Base-by-base conservation (phyloP, 2,329 filamentous ascomycete species). In the Aureobasidium sp. region DNA sequence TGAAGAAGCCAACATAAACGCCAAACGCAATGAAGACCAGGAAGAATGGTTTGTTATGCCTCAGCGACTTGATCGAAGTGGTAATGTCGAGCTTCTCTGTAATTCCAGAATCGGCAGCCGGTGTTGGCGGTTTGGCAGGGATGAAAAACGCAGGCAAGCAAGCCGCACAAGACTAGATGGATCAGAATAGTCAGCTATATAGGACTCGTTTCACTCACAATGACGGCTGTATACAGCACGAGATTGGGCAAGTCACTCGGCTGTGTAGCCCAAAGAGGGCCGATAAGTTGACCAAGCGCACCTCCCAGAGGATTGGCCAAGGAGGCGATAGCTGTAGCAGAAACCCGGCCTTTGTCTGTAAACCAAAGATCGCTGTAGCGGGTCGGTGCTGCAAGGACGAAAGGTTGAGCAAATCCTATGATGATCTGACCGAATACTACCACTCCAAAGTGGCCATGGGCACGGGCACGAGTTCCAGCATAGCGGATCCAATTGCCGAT, bases 311-410 rank as follows among this genome's bases (percentile, higher is more conserved):
- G 91, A 68, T 96, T 97, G 3, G 91, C 88, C 55, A 97, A 71
- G 56, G 84, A 90, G 19, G 85, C 84, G 30, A 95, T 64, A 1
- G 91, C 93, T 1, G 91, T 97, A 16, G 91, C 91, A 51, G 86
- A 85, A 11, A 95, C 87, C 52, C 93, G 81, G 6, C 90, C 91
- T 10, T 76, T 74, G 62, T 86, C 84, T 1, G 88, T 90, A 71
- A 97, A 97, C 93, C 93, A 97, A 56, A 95, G 74, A 66, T 96
- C 90, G 52, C 88, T 93, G 70, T 95, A 98, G 57, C 88, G 78
- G 0, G 93, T 91, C 0, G 93, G 91, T 0, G 91, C 89, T 6
- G 86, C 83, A 8, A 97, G 80, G 11, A 95, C 88, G 67, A 97
- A 97, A 0, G 93, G 90, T 66, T 98, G 93, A 1, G 89, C 84